Conservation (phyloP, 768 basidiomycete species). For the Lactifluus echinatus region DNA sequence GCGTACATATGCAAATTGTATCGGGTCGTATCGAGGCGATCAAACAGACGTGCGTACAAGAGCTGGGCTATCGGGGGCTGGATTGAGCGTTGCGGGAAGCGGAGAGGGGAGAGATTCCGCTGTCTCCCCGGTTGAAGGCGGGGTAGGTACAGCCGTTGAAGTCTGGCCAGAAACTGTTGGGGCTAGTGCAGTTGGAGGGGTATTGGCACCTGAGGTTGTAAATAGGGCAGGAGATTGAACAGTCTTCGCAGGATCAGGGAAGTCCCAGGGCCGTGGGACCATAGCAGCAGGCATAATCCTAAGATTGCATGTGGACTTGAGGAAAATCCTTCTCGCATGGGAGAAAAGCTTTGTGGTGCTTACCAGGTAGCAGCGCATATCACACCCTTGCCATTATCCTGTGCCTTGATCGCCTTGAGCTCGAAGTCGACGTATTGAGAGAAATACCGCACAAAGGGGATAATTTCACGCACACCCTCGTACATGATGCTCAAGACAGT, state of each 20-base stretch:
- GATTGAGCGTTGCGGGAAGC: not conserved
- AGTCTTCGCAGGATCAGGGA: conserved; percentile 31
- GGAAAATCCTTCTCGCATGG: not conserved
- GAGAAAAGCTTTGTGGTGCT: conserved; percentile 14
- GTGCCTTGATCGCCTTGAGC: conserved; percentile 51
- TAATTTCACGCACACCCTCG: conserved; percentile 70
- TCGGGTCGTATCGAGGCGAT: not conserved
- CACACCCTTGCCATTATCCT: conserved; percentile 67
- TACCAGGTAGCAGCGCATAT: conserved; percentile 88
- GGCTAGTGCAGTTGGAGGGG: not conserved
- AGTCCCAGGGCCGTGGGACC: conserved; percentile 78
- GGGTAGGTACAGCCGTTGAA: not conserved
- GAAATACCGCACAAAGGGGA: conserved; percentile 80
- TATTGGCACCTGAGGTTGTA: not conserved
- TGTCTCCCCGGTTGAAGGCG: not conserved
- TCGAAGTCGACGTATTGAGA: conserved; percentile 73
- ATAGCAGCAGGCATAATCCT: conserved; percentile 78
- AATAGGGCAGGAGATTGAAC: not conserved
- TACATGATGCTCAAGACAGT: conserved; percentile 61
- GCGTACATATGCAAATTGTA: not conserved
- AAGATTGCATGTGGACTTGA: not conserved
- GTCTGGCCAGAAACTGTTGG: not conserved
- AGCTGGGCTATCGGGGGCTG: not conserved
- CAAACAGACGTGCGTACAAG: not conserved
- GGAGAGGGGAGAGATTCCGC: conserved; percentile 6